A percentile compares a stretch with the other conserved stretches of the same genome.
Evolutionary conservation across 163 green algal species (phyloP).

Genomic region (Chlamydomonas reinhardtii): DNA sequence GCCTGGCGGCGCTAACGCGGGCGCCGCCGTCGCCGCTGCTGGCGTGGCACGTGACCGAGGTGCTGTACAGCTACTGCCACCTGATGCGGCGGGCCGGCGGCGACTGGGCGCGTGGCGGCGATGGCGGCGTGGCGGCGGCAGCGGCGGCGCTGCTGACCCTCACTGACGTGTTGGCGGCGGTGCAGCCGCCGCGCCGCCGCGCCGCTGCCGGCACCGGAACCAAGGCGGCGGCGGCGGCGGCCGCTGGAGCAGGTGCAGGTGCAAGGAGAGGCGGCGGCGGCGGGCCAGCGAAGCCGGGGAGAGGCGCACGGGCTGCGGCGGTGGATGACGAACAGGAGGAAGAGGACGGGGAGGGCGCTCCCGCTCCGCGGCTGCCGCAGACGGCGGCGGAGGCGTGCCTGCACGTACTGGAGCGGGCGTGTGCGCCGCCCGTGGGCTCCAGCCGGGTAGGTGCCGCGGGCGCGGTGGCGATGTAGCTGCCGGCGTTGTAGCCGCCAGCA

Average conservation of each 20-base stretch:
- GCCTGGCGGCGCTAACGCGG: slow-evolving; percentile 59
- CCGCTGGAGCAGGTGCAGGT: not conserved
- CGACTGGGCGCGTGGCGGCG: slow-evolving; percentile 42
- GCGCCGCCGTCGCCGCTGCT: slow-evolving; percentile 67
- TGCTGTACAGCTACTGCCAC: slow-evolving; percentile 75
- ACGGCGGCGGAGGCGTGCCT: slow-evolving; percentile 24
- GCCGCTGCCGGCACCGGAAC: not conserved
- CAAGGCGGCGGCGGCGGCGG: too few species aligned
- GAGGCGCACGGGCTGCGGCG: not conserved
- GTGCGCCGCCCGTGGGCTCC: slow-evolving; percentile 51
- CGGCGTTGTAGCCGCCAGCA: too few species aligned
- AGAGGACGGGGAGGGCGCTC: not conserved
- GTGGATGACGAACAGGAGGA: not conserved
- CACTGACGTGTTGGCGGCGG: slow-evolving; percentile 15
- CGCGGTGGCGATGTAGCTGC: too few species aligned
- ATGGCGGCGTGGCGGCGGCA: slow-evolving; percentile 63
- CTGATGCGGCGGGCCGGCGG: slow-evolving; percentile 66
- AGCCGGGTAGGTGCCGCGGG: not conserved
- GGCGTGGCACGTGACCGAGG: slow-evolving; percentile 63
- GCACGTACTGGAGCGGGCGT: slow-evolving; percentile 41
- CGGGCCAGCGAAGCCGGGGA: not conserved
- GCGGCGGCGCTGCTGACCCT: slow-evolving; percentile 1
- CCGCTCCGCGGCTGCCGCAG: slow-evolving; percentile 2
- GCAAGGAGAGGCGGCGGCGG: not conserved
- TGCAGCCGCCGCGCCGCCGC: too few species aligned